Base-by-base conservation (phyloP, 2,329 filamentous ascomycete species). In the Ambrosiella xylebori region DNA sequence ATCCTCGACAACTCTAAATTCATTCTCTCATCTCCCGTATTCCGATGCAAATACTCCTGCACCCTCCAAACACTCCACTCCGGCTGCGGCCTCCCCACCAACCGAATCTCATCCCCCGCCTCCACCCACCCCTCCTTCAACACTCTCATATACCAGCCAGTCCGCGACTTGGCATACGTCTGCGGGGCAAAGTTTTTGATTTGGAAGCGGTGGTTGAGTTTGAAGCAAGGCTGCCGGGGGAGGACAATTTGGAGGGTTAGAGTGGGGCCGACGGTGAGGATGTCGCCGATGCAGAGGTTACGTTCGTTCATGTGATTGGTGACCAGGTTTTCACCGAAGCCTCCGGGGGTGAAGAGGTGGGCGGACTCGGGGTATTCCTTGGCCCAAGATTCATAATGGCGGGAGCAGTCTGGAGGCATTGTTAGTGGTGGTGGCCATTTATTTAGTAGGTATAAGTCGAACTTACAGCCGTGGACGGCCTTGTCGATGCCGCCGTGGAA, bases 181-280 rank as follows among this genome's bases (percentile, higher is more conserved):
- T 73, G 70, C 0, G 76, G 76, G 3, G 81, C 78, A 66, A 85
- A 83, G 61, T 81, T 76, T 63, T 78, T 79, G 8, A 82, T 69
- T 39, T 76, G 73, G 66, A 85, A 85, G 1, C 81, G 78, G 63
- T 84, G 81, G 65, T 85, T 85, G 7, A 85, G 73, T 65, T 85
- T 85, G 69, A 78, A 85, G 68, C 82, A 85, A 8, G 82, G 82
- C 62, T 80, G 76, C 13, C 82, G 74, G 0, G 81, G 81, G 27
- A 83, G 69, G 61, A 74, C 77, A 27, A 84, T 76, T 63, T 84
- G 77, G 0, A 84, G 71, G 2, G 79, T 59, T 0, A 79, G 71
- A 1, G 72, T 69, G 51, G 71, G 68, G 0, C 76, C 74, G 7
- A 84, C 72, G 0, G 73, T 69, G 15, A 81, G 69, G 12, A 79